Conservation (phyloP, 306 rosid species). For the Amphicarpaea edgeworthii region DNA sequence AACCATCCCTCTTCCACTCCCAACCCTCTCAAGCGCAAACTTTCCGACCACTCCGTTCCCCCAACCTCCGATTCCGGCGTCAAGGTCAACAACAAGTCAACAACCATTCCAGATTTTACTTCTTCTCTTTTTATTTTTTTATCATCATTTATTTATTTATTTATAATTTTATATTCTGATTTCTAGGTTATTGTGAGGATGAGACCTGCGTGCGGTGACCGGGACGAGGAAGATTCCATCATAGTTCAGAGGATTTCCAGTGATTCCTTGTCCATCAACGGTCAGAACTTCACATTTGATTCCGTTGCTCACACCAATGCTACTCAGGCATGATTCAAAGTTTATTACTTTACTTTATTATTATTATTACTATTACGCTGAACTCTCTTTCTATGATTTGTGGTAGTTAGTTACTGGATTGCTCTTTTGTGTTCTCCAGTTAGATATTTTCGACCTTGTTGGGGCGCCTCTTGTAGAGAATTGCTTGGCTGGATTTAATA, state of each 20-base stretch:
- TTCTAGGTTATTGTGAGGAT: slow-evolving; percentile 80
- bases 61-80: slow-evolving; percentile 80
- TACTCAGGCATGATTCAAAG: slow-evolving; percentile 65
- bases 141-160: not conserved
- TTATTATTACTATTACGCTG: too few species aligned
- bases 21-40: slow-evolving; percentile 85
- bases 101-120: not conserved
- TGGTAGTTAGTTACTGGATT: not conserved
- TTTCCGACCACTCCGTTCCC: slow-evolving; percentile 54
- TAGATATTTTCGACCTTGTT: slow-evolving; percentile 83
- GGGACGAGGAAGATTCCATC: slow-evolving; percentile 67
- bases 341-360: not conserved
- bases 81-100: slow-evolving; percentile 71
- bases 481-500: slow-evolving; percentile 90
- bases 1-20: slow-evolving; percentile 68
- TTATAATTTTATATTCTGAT: not conserved
- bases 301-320: slow-evolving; percentile 70
- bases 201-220: slow-evolving; percentile 65
- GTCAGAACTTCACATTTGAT: slow-evolving; percentile 83
- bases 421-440: slow-evolving; percentile 52
- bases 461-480: slow-evolving; percentile 89
- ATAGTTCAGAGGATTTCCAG: slow-evolving; percentile 66
- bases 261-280: slow-evolving; percentile 71
- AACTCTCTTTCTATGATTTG: not conserved
- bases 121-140: too few species aligned